Percentiles rank a stretch among this genome's conserved stretches.
Conservation (phyloP, 805 yeast species). For the Barnettozyma sp. region DNA sequence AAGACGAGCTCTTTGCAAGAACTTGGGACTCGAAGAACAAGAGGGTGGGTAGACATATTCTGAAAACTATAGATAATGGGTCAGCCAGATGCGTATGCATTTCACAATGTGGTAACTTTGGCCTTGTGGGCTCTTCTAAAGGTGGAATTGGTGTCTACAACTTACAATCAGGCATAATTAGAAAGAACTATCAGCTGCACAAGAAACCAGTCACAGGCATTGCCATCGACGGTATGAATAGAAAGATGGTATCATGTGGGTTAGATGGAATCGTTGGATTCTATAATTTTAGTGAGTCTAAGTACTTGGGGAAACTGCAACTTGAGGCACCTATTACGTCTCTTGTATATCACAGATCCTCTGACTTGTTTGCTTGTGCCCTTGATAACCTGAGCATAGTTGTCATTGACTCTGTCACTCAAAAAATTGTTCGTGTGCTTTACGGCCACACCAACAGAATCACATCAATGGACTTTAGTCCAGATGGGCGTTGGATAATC, state of each 20-base stretch:
- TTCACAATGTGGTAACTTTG: constrained; percentile 94
- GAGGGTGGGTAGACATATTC: constrained; percentile 67
- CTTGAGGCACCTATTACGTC: constrained; percentile 73
- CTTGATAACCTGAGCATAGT: constrained; percentile 82
- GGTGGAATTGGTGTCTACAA: constrained; percentile 87
- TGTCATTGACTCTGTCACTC: constrained; percentile 76
- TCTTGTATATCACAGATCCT: constrained; percentile 69
- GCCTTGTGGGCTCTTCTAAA: constrained; percentile 75
- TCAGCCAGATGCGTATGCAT: constrained; percentile 67
- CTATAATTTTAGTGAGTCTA: constrained; percentile 72
- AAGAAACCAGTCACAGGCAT: constrained; percentile 83
- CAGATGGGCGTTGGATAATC: constrained; percentile 93
- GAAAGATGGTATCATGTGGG: constrained; percentile 79
- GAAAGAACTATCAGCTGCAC: constrained; percentile 65
- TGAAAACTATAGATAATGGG: constrained; percentile 74
- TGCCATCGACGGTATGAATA: constrained; percentile 84
- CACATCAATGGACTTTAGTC: constrained; percentile 82
- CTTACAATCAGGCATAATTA: constrained; percentile 80
- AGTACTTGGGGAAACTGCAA: constrained; percentile 56
- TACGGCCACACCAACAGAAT: constrained; percentile 88
- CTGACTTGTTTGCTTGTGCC: constrained; percentile 80
- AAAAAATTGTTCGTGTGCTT: constrained; percentile 74
- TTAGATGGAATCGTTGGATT: constrained; percentile 86
- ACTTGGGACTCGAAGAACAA: constrained; percentile 83
- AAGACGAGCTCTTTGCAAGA: constrained; percentile 74